phyloP scores from a whole-genome alignment of 1,284 basidiomycete species.

The Phellopilus nigrolimitatus region DNA sequence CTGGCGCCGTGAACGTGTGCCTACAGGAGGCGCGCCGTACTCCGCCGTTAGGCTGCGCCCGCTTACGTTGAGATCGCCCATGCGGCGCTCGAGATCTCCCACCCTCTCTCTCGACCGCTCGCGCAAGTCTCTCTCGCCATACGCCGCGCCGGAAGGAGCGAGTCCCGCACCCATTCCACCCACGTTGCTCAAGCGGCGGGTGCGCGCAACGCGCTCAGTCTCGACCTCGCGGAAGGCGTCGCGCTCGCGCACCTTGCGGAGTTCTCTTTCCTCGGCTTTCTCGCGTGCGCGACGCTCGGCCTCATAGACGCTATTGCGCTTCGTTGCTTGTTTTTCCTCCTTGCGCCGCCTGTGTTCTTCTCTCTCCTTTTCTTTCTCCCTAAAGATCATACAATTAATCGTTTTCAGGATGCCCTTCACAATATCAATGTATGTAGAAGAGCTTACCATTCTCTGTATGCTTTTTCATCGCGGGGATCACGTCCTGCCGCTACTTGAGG shows the following conservation, averaged over 20 bases:
- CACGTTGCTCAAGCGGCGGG: conserved; percentile 23
- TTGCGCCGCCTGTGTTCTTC: conserved; percentile 21
- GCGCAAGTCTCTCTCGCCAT: neutral
- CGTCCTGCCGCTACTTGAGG: neutral
- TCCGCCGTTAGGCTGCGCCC: conserved; percentile 10
- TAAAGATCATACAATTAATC: too few species aligned
- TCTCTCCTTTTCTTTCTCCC: conserved; percentile 22
- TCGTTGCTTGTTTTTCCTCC: conserved; percentile 51
- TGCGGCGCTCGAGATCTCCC: conserved; percentile 18
- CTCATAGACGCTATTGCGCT: conserved; percentile 40
- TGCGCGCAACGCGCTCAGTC: conserved; percentile 25
- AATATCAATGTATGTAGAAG: too few species aligned
- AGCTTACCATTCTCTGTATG: conserved; percentile 46
- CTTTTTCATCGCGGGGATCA: conserved; percentile 12
- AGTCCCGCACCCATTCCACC: conserved; percentile 10
- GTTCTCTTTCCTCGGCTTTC: conserved; percentile 45
- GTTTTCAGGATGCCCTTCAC: too few species aligned
- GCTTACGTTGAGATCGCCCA: conserved; percentile 20
- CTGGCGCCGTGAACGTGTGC: conserved; percentile 16
- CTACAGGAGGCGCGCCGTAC: conserved; percentile 12
- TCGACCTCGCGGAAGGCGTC: too few species aligned
- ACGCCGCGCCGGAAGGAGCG: conserved; percentile 3
- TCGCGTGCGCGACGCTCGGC: conserved; percentile 37
- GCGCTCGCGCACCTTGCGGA: conserved; percentile 37
- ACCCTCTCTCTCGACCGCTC: conserved; percentile 13